Conservation (phyloP, 495 filamentous ascomycete species). For the Aspergillus asperescens region DNA sequence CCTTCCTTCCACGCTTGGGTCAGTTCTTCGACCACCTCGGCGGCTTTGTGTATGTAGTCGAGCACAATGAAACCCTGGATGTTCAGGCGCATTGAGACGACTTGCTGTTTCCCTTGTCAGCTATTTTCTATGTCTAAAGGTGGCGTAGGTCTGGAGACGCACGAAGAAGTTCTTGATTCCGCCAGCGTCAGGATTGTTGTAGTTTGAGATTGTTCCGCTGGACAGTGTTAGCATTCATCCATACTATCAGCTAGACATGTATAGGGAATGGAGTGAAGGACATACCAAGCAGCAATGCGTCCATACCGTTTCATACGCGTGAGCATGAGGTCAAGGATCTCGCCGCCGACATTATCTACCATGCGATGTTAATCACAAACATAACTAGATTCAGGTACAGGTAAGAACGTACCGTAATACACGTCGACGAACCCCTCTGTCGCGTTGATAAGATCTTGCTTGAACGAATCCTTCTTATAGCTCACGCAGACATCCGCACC, state of each 20-base stretch:
- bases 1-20: conserved; percentile 49
- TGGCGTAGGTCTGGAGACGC: neutral
- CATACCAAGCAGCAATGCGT: conserved; percentile 54
- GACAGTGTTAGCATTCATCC: neutral
- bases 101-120: conserved; percentile 23
- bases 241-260: neutral
- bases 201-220: conserved; percentile 46
- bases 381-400: neutral
- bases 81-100: conserved; percentile 45
- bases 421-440: conserved; percentile 62
- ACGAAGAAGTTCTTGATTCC: conserved; percentile 46
- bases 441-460: conserved; percentile 49
- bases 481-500: conserved; percentile 64
- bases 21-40: conserved; percentile 40
- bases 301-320: conserved; percentile 48
- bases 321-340: conserved; percentile 59
- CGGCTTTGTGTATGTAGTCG: conserved; percentile 43
- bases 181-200: conserved; percentile 34
- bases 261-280: neutral
- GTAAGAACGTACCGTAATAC: conserved; percentile 40
- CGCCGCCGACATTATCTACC: conserved; percentile 63
- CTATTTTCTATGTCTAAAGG: neutral
- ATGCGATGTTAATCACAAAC: neutral
- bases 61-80: conserved; percentile 61
- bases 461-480: conserved; percentile 57